A percentile compares a stretch with the other conserved stretches of the same genome.
These are phyloP conservation scores for Pichia gijzeniarum DNA, from an alignment of 805 yeast species.

Conservation along the genomic window DNA sequence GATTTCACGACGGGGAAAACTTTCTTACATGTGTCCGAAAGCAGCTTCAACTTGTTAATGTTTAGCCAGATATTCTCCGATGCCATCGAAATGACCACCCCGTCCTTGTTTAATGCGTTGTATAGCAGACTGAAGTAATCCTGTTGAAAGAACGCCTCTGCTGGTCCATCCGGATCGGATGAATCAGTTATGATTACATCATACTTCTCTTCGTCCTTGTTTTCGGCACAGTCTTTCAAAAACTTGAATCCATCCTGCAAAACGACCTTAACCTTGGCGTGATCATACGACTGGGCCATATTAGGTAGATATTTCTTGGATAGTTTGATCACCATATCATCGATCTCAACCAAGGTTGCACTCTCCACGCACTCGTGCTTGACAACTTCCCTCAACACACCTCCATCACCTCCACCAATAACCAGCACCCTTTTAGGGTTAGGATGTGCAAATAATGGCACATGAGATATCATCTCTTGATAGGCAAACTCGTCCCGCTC, in stretches of 20 bases:
- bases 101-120: constrained; percentile 54
- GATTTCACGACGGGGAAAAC: constrained; percentile 61
- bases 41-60: constrained; percentile 41
- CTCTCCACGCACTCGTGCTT: constrained; percentile 54
- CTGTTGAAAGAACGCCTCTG: constrained; percentile 78
- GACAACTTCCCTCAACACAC: constrained; percentile 81
- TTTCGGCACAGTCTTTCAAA: constrained; percentile 39
- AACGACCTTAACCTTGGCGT: constrained; percentile 59
- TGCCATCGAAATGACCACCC: constrained; percentile 70
- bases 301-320: constrained; percentile 66
- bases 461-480: constrained; percentile 85
- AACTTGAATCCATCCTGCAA: constrained; percentile 82
- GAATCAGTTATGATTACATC: constrained; percentile 90
- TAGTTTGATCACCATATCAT: constrained; percentile 69
- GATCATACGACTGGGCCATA: constrained; percentile 62
- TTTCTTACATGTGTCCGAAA: constrained; percentile 41
- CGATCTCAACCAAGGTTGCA: constrained; percentile 84
- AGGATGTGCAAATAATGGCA: constrained; percentile 73
- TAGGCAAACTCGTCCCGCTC: constrained; percentile 92
- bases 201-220: constrained; percentile 39
- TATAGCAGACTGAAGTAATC: constrained; percentile 64
- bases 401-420: constrained; percentile 97
- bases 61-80: constrained; percentile 77
- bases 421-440: constrained; percentile 72
- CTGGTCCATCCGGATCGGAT: constrained; percentile 92